Conservation (phyloP, 2,329 filamentous ascomycete genomes). For the Diaporthe nobilis region DNA sequence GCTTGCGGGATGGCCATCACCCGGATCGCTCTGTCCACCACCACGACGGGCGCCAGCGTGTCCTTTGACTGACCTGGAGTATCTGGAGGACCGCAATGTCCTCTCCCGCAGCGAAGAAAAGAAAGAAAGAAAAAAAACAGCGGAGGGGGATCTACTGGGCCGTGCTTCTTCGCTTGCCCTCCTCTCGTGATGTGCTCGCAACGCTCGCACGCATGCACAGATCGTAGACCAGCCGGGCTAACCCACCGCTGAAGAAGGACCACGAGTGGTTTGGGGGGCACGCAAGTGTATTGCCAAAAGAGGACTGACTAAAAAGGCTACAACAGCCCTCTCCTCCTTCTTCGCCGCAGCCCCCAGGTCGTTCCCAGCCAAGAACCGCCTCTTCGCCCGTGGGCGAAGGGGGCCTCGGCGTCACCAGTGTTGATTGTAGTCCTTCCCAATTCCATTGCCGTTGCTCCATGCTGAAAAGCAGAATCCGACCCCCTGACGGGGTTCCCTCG, state of each 20-base stretch:
- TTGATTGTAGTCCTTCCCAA: slow-evolving; percentile 1
- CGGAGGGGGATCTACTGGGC: no score
- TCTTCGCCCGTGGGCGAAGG: background rate
- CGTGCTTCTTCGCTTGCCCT: background rate
- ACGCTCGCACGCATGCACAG: background rate
- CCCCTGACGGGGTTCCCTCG: background rate
- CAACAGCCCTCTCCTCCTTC: background rate
- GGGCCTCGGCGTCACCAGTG: slow-evolving; percentile 39
- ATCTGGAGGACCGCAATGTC: background rate
- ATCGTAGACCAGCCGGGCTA: background rate
- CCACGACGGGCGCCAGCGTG: no score
- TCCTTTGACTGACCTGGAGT: background rate
- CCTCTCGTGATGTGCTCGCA: background rate
- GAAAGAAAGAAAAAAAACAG: background rate
- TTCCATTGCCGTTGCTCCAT: slow-evolving; percentile 38
- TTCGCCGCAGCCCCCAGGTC: slow-evolving; percentile 1
- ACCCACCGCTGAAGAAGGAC: background rate
- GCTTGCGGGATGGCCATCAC: background rate
- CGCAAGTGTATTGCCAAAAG: slow-evolving; percentile 36
- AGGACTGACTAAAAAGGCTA: slow-evolving; percentile 17
- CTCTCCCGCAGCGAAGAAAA: background rate
- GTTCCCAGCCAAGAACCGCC: background rate
- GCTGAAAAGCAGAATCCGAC: slow-evolving; percentile 34
- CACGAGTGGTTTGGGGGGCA: slow-evolving; percentile 33
- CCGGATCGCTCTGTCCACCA: background rate